Conservation (phyloP, 106 monocot genomes). For the Allium cepa region DNA sequence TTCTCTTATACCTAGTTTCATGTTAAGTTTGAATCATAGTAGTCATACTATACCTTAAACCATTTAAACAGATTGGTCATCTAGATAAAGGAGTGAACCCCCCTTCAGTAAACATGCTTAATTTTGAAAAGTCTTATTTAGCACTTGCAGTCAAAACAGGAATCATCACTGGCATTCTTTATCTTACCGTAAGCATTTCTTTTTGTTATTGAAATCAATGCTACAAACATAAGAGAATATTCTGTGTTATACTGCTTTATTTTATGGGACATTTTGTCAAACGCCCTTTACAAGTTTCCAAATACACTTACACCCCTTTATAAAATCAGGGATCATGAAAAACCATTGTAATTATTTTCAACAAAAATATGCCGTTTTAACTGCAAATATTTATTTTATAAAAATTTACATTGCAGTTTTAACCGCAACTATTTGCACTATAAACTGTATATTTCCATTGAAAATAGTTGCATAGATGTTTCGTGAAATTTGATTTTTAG, state of each 20-base stretch:
- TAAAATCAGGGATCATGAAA: too few species aligned
- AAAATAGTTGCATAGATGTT: too few species aligned
- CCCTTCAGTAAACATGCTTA: constrained; percentile 68
- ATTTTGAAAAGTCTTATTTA: constrained; percentile 44
- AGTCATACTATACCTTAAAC: too few species aligned
- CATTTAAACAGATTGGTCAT: constrained; percentile 54
- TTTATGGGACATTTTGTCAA: neutral
- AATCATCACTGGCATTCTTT: constrained; percentile 67
- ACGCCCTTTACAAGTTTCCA: neutral
- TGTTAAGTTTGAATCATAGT: neutral
- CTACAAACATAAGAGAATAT: too few species aligned
- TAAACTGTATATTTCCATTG: too few species aligned
- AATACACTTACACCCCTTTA: too few species aligned
- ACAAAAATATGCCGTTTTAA: neutral
- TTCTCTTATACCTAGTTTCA: constrained; percentile 24
- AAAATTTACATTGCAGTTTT: neutral
- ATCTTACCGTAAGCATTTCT: constrained; percentile 34
- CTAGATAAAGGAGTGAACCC: constrained; percentile 79
- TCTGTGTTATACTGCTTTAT: too few species aligned
- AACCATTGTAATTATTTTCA: too few species aligned
- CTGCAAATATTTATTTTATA: neutral
- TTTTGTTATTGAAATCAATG: neutral
- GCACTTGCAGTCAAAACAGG: constrained; percentile 74
- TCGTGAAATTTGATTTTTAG: too few species aligned
- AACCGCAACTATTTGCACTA: neutral